Base-by-base conservation (phyloP, 768 basidiomycete genomes). In the Leucosporidium yakuticum region DNA sequence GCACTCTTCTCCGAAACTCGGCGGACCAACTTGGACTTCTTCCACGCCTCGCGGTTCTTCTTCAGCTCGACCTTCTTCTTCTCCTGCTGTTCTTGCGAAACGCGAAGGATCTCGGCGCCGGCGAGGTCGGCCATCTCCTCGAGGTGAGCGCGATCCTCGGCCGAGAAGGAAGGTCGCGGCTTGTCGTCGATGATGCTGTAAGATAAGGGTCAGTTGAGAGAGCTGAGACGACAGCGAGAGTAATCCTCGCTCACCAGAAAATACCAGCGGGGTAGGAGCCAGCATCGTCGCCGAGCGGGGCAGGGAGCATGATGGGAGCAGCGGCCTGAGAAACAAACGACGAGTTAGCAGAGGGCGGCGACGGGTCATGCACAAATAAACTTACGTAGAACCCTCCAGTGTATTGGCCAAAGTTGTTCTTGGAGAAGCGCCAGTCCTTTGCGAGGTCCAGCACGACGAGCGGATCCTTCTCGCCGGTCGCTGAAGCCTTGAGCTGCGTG, bases 141-240 rank as follows among this genome's bases (percentile, higher is more conserved):
- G 27, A 72, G 58, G 25, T 67, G 54, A 27, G 25, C 44, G 11
- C 60, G 67, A 4, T 72, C 71, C 60, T 66, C 25, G 7, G 36
- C 27, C 15, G 36, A 31, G 36, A 72, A 72, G 31, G 7, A 11
- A 0, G 44, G 5, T 3, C 68, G 65, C 0, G 71, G 59, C 17
- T 44, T 51, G 51, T 61, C 50, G 63, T 68, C 71, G 59, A 72
- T 62, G 7, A 72, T 44, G 63, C 71, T 69, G 55, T 69, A 67
- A 15, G 15, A 67, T 53, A 47, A 63, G 60, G 17, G 20, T 57
- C 55, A 53, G 25, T 19, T 20, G 20, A 11, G n/a, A 15, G 14
- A 27, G 17, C 39, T 9, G n/a, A 12, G 39, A 8, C 3, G 14
- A 17, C 14, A 53, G 25, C 6, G 23, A n/a, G n/a, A 53, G 9